Evolutionary conservation across 257 asterid genomes (phyloP), one percentile per base, ranked within the genome.

Genomic region (Solanum stenotomum): DNA sequence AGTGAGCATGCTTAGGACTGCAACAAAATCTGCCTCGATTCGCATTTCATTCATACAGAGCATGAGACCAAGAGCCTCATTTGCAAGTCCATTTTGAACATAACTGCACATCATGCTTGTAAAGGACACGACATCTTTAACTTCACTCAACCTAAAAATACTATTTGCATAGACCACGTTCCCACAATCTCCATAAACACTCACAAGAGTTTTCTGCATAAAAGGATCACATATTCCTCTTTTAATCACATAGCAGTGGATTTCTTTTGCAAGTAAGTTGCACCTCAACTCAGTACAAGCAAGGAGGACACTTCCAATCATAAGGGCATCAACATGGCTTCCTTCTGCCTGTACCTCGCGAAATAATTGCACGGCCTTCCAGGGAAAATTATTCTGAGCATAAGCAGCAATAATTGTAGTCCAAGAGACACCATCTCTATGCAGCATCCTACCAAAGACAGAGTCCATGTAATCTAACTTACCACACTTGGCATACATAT

Each of bases 401-500:
- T 91, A 93, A 59, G 98, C 98, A 78, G 96, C 84, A 71, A 95
- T 92, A 67, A 91, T 38, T 29, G 98, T 95, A 14, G 98, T 94
- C 98, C 98, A 96, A 70, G 98, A 93, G 89, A 96, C 90, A 38
- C 42, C 81, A 88, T 95, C 98, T 89, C 91, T 94, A 27, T 72
- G 27, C 75, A 87, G 90, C 89, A 95, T 93, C 87, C 94, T 93
- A 6, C 77, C 83, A 77, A 95, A 94, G 78, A 94, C 90, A 83
- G 79, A 77, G 38, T 89, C 94, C 96, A 93, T 94, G 85, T 87
- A 95, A 87, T 87, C 92, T 16, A 91, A 92, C 89, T 89, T 93
- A 16, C 94, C 92, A 90, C 99, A 95, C 92, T 96, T 96, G n/a
- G 95, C 97, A 86, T 96, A 96, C 98, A 95, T 95, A 92, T 96